Evolutionary conservation across 495 filamentous ascomycete genomes (phyloP).

Genomic region (Bathelium albidoporum): DNA sequence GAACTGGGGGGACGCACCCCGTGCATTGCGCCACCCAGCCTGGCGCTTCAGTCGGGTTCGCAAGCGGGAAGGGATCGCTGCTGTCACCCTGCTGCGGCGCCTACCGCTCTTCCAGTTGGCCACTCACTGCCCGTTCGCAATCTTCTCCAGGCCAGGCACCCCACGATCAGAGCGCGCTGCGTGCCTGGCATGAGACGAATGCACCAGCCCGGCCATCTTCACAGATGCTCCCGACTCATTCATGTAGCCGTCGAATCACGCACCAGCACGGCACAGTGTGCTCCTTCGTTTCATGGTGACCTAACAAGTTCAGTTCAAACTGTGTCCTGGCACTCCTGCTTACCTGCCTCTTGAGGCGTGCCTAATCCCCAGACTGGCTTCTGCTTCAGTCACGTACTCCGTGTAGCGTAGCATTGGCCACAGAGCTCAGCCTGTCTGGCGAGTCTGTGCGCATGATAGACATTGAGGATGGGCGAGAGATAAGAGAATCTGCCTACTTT

Average conservation of each 20-base stretch:
- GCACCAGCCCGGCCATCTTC: neutral
- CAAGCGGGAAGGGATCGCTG: neutral
- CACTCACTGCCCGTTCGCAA: neutral
- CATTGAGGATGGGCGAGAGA: too few species aligned
- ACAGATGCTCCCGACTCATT: neutral
- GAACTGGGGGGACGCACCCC: neutral
- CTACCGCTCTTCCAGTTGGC: neutral
- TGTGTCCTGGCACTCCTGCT: neutral
- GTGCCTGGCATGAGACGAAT: neutral
- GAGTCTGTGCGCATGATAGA: too few species aligned
- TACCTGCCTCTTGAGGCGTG: neutral
- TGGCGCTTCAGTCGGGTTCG: neutral
- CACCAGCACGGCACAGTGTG: neutral
- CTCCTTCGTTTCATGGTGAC: neutral
- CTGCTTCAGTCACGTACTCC: slow-evolving; percentile 2
- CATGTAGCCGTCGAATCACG: neutral
- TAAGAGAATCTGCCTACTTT: too few species aligned
- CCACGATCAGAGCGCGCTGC: neutral
- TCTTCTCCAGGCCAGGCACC: too few species aligned
- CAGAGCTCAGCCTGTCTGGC: too few species aligned
- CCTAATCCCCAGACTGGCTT: neutral
- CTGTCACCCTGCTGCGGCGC: neutral
- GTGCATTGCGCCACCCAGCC: neutral
- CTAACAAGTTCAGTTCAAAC: neutral
- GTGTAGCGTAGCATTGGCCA: neutral